Conservation (phyloP, 192 early-diverging fungal species). For the Coemansia sp. region DNA sequence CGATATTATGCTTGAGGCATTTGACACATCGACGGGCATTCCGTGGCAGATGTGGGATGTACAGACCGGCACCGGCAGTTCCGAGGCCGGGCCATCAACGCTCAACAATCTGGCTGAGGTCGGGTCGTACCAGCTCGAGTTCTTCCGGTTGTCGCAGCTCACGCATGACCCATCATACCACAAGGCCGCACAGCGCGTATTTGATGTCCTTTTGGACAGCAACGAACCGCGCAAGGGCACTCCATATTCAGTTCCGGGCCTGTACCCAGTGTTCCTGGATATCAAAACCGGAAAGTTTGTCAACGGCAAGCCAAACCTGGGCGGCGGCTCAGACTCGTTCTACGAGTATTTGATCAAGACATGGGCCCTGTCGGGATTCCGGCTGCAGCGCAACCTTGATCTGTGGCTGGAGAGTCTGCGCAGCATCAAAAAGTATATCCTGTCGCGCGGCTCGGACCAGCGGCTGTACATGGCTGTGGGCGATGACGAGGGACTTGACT, state of each 20-base stretch:
- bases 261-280: slow-evolving; percentile 76
- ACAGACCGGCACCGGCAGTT: slow-evolving; percentile 56
- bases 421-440: slow-evolving; percentile 47
- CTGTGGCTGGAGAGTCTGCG: slow-evolving; percentile 51
- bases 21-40: slow-evolving; percentile 49
- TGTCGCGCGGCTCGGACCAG: slow-evolving; percentile 46
- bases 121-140: slow-evolving; percentile 67
- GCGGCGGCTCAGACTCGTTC: slow-evolving; percentile 87
- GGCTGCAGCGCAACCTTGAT: slow-evolving; percentile 48
- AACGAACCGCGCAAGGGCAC: slow-evolving; percentile 46
- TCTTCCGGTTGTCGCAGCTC: slow-evolving; percentile 80
- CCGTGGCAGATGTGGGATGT: slow-evolving; percentile 78
- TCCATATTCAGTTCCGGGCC: slow-evolving; percentile 54
- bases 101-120: slow-evolving; percentile 54
- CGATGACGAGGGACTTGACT: slow-evolving; percentile 51
- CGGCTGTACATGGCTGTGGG: slow-evolving; percentile 54
- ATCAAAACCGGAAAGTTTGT: slow-evolving; percentile 52
- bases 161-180: slow-evolving; percentile 82
- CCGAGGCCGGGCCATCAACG: slow-evolving; percentile 41
- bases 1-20: slow-evolving; percentile 75
- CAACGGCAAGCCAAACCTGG: slow-evolving; percentile 69
- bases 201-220: slow-evolving; percentile 46
- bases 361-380: slow-evolving; percentile 71
- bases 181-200: slow-evolving; percentile 68
- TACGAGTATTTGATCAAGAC: slow-evolving; percentile 96